Evolutionary conservation across 1,284 basidiomycete species (phyloP), one percentile per base, ranked within the genome.

Genomic region (Moniliophthora roreri): DNA sequence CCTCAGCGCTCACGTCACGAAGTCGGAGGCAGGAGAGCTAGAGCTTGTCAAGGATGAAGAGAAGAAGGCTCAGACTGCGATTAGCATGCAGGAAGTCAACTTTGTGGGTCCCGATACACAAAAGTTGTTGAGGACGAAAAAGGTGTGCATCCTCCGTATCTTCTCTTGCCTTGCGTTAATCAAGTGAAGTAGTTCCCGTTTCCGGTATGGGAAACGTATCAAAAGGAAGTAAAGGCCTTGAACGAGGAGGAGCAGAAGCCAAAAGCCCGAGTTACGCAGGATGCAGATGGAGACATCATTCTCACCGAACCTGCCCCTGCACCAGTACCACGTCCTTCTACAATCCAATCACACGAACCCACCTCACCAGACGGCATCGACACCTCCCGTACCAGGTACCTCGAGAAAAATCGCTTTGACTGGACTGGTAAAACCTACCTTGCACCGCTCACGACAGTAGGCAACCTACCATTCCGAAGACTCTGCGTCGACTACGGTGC

Each of bases 381-480:
- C 28, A 6, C 11, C 0, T 34, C 55, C 2, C 59, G 59, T 4
- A 66, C 74, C 28, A 80, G 92, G 26, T 85, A 89, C 20, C 68
- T 75, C 11, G 96, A 99, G 73, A 98, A 98, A 77, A 91, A 85
- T 65, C 76, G 92, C 24, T 70, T 99, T 20, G 72, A 92, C 62
- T 98, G 95, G 93, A 74, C 78, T 9, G 91, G 90, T 9, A 92
- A 93, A 68, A 89, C 92, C 1, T 99, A 98, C 71, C 82, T 97
- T 1, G 95, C 95, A 0, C 95, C 96, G 0, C 74, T 99, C 9
- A 98, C 96, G 0, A 99, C 95, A 0, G 94, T 96, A 24, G 95
- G 96, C 24, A 98, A 98, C 63, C 69, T 98, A 63, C 96, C 96
- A 0, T 99, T 98, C 78, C 87, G 96, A 15, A 82, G 95, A 20